Evolutionary conservation across 768 basidiomycete genomes (phyloP), one percentile per base, ranked within the genome.

Genomic region (Rhizopogon roseolus): DNA sequence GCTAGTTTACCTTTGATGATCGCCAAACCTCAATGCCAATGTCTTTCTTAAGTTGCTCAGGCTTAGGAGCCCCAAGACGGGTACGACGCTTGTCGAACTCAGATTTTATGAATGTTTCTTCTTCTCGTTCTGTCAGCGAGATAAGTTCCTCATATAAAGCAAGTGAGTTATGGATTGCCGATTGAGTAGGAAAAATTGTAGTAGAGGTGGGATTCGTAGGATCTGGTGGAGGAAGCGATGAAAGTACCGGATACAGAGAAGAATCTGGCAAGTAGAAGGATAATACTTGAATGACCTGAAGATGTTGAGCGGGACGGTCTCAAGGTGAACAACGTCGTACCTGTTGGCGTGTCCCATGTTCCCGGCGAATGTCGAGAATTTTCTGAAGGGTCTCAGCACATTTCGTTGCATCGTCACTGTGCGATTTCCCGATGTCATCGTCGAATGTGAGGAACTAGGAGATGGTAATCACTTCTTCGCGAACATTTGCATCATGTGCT

Each of bases 301-400:
- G 17, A 50, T 10, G 27, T 2, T 54, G 54, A 49, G 40, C 41
- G 11, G 3, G 19, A 49, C 17, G n/a, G 10, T 6, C 34, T 16
- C 11, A 27, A 41, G 42, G 53, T 54, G 17, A 29, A 34, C 14
- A 6, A 50, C 25, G 32, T 57, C 66, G 38, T 62, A 84, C 90
- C 71, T 92, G 78, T 54, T 72, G 64, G 27, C 75, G 74, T 4
- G 80, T 80, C 5, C 89, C 90, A 55, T 83, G 74, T 43, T 80
- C 72, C 43, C 82, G 76, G 34, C 80, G 79, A 2, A 85, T 66
- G 4, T 82, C 78, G 14, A 98, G 71, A 29, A 91, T 69, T 61
- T 85, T 92, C 63, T 97, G 92, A 41, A 96, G 64, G 1, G 77
- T 74, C 65, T 93, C 90, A 2, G 90, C 93, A 55, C 86, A 89